Base-by-base conservation (phyloP, 225 moss, liverwort and hornwort genomes). In the Climacium dendroides region DNA sequence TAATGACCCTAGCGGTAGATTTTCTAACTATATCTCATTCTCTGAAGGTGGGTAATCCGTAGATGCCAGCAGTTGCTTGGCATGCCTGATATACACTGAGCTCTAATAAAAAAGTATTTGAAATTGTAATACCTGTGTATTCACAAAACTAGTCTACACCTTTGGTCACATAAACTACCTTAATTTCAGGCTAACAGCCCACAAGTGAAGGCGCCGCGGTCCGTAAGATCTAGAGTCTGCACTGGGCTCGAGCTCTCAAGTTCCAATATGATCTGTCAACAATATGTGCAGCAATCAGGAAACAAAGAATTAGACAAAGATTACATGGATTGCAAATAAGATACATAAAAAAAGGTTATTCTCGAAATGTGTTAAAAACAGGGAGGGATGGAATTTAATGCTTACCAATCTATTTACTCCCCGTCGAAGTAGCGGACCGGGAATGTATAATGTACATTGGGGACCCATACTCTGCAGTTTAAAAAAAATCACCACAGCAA, bases 361-460 rank as follows among this genome's bases (percentile, higher is more conserved):
- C 13, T 50, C 32, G 57, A 62, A 64, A 37, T 12, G 45, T 28
- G 34, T 22, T 17, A 2, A 43, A 53, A 24, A 37, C 5, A 17
- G 11, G 16, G 34, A 13, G 15, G 7, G 2, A 11, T 37, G 39
- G 55, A 39, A 67, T 50, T 18, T 74, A 43, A 55, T 82, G 84
- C 87, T 47, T 87, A 96, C 97, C 96, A 97, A 50, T 88, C 86
- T 92, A 89, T 96, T 97, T 28, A 22, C 84, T 69, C 97, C 97
- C 12, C 60, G 80, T 71, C 80, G 88, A 82, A 97, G 94, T 28
- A 96, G 89, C 7, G 97, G 97, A 72, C 93, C 94, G 48, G 97
- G 97, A 88, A 97, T 83, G 81, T 97, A 97, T 48, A 96, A 89
- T 53, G 96, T 94, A 83, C 96, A 95, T 76, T 97, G 97, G 19